Conservation (phyloP, 2,329 filamentous ascomycete species). For the Gnomoniopsis smithogilvyi region DNA sequence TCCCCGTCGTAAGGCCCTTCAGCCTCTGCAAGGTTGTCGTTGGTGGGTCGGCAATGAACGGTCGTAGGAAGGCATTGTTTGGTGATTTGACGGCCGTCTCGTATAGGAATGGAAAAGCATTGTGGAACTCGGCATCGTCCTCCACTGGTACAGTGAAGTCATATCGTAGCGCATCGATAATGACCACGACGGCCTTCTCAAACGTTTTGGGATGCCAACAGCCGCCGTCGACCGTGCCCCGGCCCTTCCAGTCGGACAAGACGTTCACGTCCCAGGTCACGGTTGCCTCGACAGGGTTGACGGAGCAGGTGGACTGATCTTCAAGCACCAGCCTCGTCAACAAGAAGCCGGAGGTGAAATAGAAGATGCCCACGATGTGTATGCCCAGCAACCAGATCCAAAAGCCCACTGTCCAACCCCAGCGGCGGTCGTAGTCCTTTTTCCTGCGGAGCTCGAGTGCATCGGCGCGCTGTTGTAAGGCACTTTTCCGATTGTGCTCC, state of each 20-base stretch:
- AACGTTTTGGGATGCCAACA: conserved; percentile 98
- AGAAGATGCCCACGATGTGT: conserved; percentile 77
- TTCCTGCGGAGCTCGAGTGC: conserved; percentile 47
- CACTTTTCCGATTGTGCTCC: conserved; percentile 30
- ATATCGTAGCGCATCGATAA: conserved; percentile 93
- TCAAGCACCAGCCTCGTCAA: conserved; percentile 80
- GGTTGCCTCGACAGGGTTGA: conserved; percentile 44
- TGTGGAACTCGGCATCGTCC: conserved; percentile 65
- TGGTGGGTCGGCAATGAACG: conserved; percentile 95
- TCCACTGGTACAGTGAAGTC: conserved; percentile 88
- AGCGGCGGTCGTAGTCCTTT: conserved; percentile 48
- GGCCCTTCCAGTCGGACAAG: conserved; percentile 38
- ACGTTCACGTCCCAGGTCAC: conserved; percentile 39
- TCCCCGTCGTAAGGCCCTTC: conserved; percentile 93
- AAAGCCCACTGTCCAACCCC: conserved; percentile 61
- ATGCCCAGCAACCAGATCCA: conserved; percentile 69
- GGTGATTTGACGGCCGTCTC: conserved; percentile 74
- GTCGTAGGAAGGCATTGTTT: conserved; percentile 80
- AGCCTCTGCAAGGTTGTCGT: conserved; percentile 89
- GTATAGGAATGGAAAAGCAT: conserved; percentile 83
- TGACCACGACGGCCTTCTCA: conserved; percentile 82
- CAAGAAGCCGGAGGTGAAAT: conserved; percentile 94
- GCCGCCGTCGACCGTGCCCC: conserved; percentile 54
- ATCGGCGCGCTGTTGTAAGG: conserved; percentile 42
- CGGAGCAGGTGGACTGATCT: conserved; percentile 67